Evolutionary conservation across 2,329 filamentous ascomycete genomes (phyloP), one percentile per base, ranked within the genome.

Genomic region (Penicillium sp.): DNA sequence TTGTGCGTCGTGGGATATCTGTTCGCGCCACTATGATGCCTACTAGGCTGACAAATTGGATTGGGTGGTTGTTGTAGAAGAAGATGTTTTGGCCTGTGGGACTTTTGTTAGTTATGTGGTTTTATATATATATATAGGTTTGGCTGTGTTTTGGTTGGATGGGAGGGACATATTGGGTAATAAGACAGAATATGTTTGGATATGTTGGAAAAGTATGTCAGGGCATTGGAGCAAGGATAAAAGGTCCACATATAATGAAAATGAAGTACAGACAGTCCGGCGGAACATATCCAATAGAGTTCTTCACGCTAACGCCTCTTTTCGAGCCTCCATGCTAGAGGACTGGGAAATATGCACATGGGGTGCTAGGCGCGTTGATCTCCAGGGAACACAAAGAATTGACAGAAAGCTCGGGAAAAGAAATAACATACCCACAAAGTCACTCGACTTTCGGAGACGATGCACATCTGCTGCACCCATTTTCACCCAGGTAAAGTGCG

Each of bases 11-110:
- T 2, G 80, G 77, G 52, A 84, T 76, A 53, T 85, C 83, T 38
- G 82, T 77, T 53, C 83, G 72, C 53, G 83, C 82, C 54, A 92
- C 86, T 23, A 93, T 81, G 9, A 91, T 73, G 31, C 90, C 90
- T 8, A 86, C 82, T 33, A 92, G 73, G 60, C 87, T 86, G 52
- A 90, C 83, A 84, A 87, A 92, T 80, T 86, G 85, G 65, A 93
- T 85, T 0, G 90, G 90, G 63, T 92, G 85, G 71, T 92, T 92
- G 49, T 80, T 74, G 75, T 86, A 81, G 72, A 92, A 91, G 72
- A 81, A 84, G 39, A 84, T 73, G 48, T 79, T 76, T 68, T 84
- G 82, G 44, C 79, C 82, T 84, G 39, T 10, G 58, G 16, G 15
- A 33, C 1, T 10, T 10, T 45, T 41, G 49, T 56, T 34, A 56